Conservation (phyloP, 768 basidiomycete species). For the Kwoniella sp. region DNA sequence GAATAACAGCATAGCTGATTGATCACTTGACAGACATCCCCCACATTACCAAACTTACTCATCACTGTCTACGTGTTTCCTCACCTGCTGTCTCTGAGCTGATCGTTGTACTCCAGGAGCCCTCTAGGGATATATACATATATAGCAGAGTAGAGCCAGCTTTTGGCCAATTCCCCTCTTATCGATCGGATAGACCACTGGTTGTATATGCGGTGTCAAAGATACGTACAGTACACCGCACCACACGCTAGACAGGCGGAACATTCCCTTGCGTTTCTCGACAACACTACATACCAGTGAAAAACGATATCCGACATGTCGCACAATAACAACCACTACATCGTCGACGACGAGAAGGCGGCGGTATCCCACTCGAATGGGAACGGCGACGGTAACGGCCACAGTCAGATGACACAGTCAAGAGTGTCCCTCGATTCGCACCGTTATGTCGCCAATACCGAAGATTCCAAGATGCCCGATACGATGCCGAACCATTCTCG, state of each 20-base stretch:
- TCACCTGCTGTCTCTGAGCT: background rate
- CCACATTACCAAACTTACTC: background rate
- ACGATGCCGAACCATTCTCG: conserved; percentile 31
- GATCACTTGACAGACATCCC: background rate
- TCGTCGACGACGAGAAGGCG: background rate
- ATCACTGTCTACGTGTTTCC: background rate
- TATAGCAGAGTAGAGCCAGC: background rate
- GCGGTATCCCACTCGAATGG: background rate
- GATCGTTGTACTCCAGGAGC: background rate
- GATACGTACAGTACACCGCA: too few species aligned
- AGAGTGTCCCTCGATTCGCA: conserved; percentile 10
- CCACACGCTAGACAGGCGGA: too few species aligned
- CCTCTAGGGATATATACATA: too few species aligned
- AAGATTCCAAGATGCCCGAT: conserved; percentile 23
- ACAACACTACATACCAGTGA: too few species aligned
- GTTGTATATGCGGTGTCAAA: too few species aligned
- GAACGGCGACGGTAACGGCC: background rate
- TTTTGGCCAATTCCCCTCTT: too few species aligned
- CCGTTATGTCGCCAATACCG: conserved; percentile 14
- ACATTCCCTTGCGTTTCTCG: background rate
- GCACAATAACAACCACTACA: background rate
- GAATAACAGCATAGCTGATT: too few species aligned
- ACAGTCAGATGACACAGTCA: too few species aligned
- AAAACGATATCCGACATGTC: conserved; percentile 2
- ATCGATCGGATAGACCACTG: too few species aligned